Conservation (phyloP, 768 basidiomycete species). For the Fomitopsis pulvina region DNA sequence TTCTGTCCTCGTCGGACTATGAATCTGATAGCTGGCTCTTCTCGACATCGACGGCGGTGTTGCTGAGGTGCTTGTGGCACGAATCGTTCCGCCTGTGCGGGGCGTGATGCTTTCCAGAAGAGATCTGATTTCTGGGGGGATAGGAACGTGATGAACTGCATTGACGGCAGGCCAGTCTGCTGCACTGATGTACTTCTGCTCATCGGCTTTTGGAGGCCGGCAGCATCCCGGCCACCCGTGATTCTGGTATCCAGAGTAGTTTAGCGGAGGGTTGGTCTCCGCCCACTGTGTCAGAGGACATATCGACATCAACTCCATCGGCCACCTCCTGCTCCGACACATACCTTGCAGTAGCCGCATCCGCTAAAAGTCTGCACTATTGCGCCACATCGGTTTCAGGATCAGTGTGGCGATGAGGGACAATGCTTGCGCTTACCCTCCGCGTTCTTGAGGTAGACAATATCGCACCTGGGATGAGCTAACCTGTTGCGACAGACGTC, state of each 20-base stretch:
- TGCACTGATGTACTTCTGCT: slow-evolving; percentile 56
- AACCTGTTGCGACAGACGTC: slow-evolving; percentile 72
- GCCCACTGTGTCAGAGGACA: slow-evolving; percentile 53
- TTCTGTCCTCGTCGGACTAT: slow-evolving; percentile 16
- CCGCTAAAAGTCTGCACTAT: slow-evolving; percentile 77
- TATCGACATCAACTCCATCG: slow-evolving; percentile 15
- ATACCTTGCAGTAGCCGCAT: slow-evolving; percentile 87
- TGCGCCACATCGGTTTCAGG: slow-evolving; percentile 11
- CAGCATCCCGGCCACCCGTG: slow-evolving; percentile 88
- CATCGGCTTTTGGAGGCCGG: slow-evolving; percentile 57
- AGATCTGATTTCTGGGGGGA: slow-evolving; percentile 67
- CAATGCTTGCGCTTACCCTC: slow-evolving; percentile 49
- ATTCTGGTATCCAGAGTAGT: slow-evolving; percentile 54
- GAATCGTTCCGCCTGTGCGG: slow-evolving; percentile 19
- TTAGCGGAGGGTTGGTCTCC: slow-evolving; percentile 46
- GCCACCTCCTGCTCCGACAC: slow-evolving; percentile 16
- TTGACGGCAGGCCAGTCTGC: slow-evolving; percentile 81
- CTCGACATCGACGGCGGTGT: slow-evolving; percentile 19
- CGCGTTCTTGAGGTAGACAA: slow-evolving; percentile 79
- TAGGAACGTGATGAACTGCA: slow-evolving; percentile 64
- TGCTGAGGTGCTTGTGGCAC: slow-evolving; percentile 9
- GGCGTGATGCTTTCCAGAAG: slow-evolving; percentile 45
- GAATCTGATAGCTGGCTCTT: slow-evolving; percentile 17
- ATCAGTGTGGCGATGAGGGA: slow-evolving; percentile 12
- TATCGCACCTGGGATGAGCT: slow-evolving; percentile 69